phyloP scores from a whole-genome alignment of 2,329 filamentous ascomycete species.

The Pseudohalonectria lignicola region DNA sequence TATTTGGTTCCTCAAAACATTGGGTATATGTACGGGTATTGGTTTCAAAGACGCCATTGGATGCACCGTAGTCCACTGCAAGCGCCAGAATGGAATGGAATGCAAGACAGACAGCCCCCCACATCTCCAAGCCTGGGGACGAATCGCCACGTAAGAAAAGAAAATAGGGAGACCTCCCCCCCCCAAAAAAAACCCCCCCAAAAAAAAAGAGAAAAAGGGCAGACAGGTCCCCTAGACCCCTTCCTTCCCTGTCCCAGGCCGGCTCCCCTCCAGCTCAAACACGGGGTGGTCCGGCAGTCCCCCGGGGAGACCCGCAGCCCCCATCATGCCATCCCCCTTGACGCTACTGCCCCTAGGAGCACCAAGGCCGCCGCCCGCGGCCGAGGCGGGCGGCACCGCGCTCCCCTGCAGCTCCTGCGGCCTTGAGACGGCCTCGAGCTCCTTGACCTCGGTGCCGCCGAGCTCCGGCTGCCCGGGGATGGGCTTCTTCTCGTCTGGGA shows the following conservation, averaged over 20 bases:
- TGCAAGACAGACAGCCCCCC: no score
- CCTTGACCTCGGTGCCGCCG: not conserved
- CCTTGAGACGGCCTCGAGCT: not conserved
- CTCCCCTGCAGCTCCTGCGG: not conserved
- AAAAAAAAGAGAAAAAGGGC: not conserved
- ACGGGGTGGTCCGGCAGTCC: not conserved
- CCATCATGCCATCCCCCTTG: not conserved
- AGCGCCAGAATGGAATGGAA: no score
- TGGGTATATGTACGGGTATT: no score
- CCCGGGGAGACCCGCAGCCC: no score
- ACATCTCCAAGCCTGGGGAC: no score
- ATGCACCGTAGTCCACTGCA: no score
- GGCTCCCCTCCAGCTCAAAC: constrained; percentile 1
- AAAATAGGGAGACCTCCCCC: no score
- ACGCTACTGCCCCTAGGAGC: not conserved
- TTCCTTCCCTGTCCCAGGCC: not conserved
- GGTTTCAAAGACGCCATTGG: no score
- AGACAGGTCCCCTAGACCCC: not conserved
- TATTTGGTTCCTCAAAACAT: not conserved
- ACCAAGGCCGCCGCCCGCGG: not conserved
- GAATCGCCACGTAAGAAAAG: no score
- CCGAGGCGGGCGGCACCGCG: not conserved
- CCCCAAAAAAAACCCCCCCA: not conserved
- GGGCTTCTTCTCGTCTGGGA: not conserved
- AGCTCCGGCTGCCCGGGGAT: constrained; percentile 1